Evolutionary conservation across 2,329 filamentous ascomycete species (phyloP).

Genomic region (Myriosclerotinia scirpicola): DNA sequence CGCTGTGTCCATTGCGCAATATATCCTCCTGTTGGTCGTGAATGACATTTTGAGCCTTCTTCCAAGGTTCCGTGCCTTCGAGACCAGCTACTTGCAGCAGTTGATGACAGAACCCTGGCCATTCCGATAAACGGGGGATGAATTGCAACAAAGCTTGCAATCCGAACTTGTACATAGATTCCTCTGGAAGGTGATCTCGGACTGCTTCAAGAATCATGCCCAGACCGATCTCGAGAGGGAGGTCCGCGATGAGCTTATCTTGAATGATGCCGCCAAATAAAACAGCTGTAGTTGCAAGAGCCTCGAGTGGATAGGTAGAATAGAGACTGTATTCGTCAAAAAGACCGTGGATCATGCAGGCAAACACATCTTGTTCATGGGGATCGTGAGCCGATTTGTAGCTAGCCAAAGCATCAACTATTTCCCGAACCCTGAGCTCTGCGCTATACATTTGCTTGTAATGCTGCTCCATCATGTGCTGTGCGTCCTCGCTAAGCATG

Average conservation of each 20-base stretch:
- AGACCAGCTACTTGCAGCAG: slow-evolving; percentile 79
- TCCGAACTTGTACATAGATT: slow-evolving; percentile 97
- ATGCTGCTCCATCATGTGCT: slow-evolving; percentile 92
- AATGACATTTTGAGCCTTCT: slow-evolving; percentile 78
- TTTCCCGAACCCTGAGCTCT: slow-evolving; percentile 80
- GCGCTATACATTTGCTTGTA: slow-evolving; percentile 98
- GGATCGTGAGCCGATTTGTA: slow-evolving; percentile 87
- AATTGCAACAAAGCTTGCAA: slow-evolving; percentile 92
- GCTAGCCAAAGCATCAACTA: slow-evolving; percentile 78
- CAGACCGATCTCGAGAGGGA: slow-evolving; percentile 90
- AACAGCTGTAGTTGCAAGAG: slow-evolving; percentile 90
- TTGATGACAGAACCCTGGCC: slow-evolving; percentile 91
- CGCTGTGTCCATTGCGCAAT: slow-evolving; percentile 49
- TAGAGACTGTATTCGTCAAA: slow-evolving; percentile 98
- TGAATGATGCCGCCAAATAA: slow-evolving; percentile 96
- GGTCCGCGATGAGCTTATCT: slow-evolving; percentile 83
- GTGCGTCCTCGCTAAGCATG: slow-evolving; percentile 72
- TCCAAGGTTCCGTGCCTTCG: slow-evolving; percentile 80
- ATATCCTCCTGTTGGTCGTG: slow-evolving; percentile 64
- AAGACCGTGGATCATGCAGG: slow-evolving; percentile 96
- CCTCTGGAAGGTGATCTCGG: slow-evolving; percentile 75
- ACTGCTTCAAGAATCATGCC: slow-evolving; percentile 98
- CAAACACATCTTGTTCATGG: slow-evolving; percentile 89
- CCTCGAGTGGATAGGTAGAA: slow-evolving; percentile 92
- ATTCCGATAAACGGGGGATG: slow-evolving; percentile 78